phyloP scores from a whole-genome alignment of 208 protist genomes.

The Perkinsela sp. region DNA sequence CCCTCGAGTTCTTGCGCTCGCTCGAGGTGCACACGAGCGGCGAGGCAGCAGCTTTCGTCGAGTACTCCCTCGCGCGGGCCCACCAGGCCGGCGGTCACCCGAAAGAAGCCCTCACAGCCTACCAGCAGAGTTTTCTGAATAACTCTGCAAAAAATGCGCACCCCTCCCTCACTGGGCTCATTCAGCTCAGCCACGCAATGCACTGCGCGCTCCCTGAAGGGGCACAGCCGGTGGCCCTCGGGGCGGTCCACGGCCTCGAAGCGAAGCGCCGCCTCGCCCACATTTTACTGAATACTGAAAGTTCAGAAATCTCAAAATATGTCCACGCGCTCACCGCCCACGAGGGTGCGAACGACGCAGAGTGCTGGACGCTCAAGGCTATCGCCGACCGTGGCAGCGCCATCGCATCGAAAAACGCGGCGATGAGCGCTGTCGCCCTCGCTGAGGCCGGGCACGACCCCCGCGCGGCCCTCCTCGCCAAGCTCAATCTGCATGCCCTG shows the following conservation, averaged over 20 bases:
- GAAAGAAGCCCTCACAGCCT: neutral
- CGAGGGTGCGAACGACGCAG: neutral
- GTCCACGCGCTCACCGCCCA: neutral
- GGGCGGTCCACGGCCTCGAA: neutral
- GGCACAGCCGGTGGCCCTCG: no score
- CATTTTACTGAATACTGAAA: neutral
- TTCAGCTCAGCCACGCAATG: neutral
- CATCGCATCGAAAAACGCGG: neutral
- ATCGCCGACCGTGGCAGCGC: neutral
- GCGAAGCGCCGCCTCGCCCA: neutral
- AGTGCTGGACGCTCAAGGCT: neutral
- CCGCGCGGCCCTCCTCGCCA: no score
- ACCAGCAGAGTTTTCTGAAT: neutral
- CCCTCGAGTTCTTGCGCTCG: neutral
- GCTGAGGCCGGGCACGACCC: no score
- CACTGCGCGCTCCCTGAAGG: neutral
- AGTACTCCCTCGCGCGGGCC: neutral
- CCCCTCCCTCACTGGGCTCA: neutral
- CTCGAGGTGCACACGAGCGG: neutral
- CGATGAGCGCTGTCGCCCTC: no score
- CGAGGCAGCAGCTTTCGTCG: neutral
- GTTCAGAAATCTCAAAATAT: neutral
- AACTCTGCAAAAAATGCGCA: neutral
- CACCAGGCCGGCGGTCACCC: neutral
- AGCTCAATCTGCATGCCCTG: no score